phyloP scores from a whole-genome alignment of 768 basidiomycete genomes.

The Filobasidium wieringae region DNA sequence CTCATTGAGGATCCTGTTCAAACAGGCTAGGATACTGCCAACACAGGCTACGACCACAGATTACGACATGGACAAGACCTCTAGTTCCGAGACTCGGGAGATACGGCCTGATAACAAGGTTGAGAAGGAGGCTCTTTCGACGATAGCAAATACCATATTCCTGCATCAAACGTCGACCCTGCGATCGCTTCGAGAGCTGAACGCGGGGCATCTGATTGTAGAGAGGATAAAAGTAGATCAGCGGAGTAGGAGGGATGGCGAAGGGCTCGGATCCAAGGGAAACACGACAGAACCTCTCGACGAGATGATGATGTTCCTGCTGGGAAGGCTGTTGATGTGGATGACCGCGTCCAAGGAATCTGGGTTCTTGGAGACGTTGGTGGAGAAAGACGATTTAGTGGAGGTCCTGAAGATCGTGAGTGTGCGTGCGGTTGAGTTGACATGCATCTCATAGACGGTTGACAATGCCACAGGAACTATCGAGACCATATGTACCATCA shows the following conservation, averaged over 20 bases:
- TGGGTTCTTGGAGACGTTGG: slow-evolving; percentile 25
- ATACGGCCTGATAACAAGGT: not conserved
- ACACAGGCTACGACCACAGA: not conserved
- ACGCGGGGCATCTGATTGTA: not conserved
- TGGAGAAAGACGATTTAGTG: slow-evolving; percentile 27
- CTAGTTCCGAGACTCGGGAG: not conserved
- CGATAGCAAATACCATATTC: not conserved
- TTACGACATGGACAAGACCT: not conserved
- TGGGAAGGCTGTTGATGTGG: slow-evolving; percentile 26
- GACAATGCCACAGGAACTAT: not conserved
- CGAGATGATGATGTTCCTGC: slow-evolving; percentile 24
- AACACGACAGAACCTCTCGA: slow-evolving; percentile 4
- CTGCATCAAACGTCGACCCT: not conserved
- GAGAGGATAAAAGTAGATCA: not conserved
- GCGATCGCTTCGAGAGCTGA: not conserved
- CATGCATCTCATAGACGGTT: not conserved
- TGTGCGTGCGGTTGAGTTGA: not conserved
- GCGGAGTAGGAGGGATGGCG: too few relatives aligned
- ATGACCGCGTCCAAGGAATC: slow-evolving; percentile 11
- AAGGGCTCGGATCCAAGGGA: too few relatives aligned
- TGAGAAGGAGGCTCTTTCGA: not conserved
- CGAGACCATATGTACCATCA: slow-evolving; percentile 17
- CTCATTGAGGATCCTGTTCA: not conserved
- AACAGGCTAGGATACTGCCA: not conserved
- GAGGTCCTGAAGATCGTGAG: slow-evolving; percentile 27